A percentile compares a stretch with the other conserved stretches of the same genome.
Evolutionary conservation across 2,329 filamentous ascomycete genomes (phyloP).

Genomic region (Paraphoma chrysanthemicola): DNA sequence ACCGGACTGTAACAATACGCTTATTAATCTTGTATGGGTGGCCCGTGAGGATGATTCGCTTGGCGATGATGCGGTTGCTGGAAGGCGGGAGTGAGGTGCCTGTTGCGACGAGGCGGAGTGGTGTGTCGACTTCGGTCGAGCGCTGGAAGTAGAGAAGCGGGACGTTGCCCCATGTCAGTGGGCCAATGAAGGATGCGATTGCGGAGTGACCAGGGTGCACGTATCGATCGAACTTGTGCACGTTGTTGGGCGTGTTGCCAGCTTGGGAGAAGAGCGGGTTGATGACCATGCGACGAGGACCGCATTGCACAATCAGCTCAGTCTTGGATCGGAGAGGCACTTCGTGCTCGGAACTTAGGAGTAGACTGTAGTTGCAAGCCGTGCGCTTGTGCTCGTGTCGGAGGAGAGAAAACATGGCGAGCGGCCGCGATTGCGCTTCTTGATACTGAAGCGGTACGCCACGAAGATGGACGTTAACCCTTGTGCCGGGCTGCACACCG

Average conservation of each 20-base stretch:
- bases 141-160: slow-evolving; percentile 88
- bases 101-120: slow-evolving; percentile 78
- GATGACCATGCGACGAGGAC: slow-evolving; percentile 83
- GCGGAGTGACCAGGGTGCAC: slow-evolving; percentile 89
- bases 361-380: slow-evolving; percentile 83
- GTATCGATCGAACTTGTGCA: slow-evolving; percentile 95
- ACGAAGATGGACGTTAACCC: slow-evolving; percentile 79
- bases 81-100: slow-evolving; percentile 85
- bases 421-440: slow-evolving; percentile 62
- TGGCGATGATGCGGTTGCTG: slow-evolving; percentile 80
- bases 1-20: slow-evolving; percentile 92
- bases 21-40: slow-evolving; percentile 99
- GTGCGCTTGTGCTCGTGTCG: slow-evolving; percentile 95
- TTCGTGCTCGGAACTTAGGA: slow-evolving; percentile 77
- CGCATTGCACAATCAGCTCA: slow-evolving; percentile 89
- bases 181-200: slow-evolving; percentile 88
- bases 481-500: slow-evolving; percentile 81
- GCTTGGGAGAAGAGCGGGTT: slow-evolving; percentile 89
- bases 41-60: slow-evolving; percentile 90
- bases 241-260: slow-evolving; percentile 93
- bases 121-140: slow-evolving; percentile 43
- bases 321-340: slow-evolving; percentile 88
- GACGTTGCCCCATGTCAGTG: slow-evolving; percentile 90
- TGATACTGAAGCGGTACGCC: slow-evolving; percentile 64
- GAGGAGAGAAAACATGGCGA: slow-evolving; percentile 84